Percentiles rank a stretch among this genome's conserved stretches.
Evolutionary conservation across 805 yeast species (phyloP).

Genomic region (Candida gorgasii): DNA sequence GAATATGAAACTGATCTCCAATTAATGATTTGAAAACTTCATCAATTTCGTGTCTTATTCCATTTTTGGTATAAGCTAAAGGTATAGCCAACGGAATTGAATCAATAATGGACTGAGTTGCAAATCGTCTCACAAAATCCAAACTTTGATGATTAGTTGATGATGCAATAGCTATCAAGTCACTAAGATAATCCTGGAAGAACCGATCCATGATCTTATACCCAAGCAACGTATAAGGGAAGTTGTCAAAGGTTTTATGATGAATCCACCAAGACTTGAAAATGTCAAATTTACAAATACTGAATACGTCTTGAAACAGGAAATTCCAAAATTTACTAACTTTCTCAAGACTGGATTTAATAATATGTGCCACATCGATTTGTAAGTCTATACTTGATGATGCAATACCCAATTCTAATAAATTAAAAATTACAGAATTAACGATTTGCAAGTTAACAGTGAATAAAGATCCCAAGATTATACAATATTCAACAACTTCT

Average conservation of each 20-base stretch:
- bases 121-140: background rate
- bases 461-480: conserved; percentile 10
- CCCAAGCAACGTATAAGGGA: conserved; percentile 32
- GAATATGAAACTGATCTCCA: background rate
- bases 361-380: no score
- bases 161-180: background rate
- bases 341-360: background rate
- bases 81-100: conserved; percentile 38
- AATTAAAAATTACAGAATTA: conserved; percentile 11
- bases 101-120: background rate
- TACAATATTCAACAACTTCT: conserved; percentile 11
- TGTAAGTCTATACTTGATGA: no score
- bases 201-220: background rate
- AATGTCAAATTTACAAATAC: conserved; percentile 26
- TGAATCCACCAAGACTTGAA: conserved; percentile 45
- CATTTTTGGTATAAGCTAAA: conserved; percentile 42
- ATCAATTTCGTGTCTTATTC: conserved; percentile 33
- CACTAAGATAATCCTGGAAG: background rate
- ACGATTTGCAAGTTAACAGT: conserved; percentile 7
- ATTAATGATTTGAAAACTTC: background rate
- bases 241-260: conserved; percentile 29
- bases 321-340: conserved; percentile 1
- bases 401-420: conserved; percentile 13
- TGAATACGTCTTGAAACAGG: background rate
- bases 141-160: background rate